Conservation (phyloP, 148 eudicot species). For the Rhododendron molle region DNA sequence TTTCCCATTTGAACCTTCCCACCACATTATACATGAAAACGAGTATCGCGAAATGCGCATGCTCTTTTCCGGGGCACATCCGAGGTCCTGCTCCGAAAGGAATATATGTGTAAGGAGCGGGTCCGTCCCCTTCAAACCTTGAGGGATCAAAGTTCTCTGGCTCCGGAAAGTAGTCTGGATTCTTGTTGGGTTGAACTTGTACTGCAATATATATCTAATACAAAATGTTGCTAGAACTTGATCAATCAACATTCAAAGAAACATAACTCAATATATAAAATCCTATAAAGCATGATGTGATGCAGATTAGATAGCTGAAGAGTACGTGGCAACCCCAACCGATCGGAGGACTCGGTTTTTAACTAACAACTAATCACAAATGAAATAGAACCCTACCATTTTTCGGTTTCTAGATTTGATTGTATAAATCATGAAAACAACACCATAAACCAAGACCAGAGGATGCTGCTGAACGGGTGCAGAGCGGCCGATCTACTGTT, state of each 20-base stretch:
- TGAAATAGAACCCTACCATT: too few species aligned
- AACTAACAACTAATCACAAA: too few species aligned
- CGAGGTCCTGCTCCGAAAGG: constrained; percentile 58
- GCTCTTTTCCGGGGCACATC: constrained; percentile 10
- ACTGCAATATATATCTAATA: background rate
- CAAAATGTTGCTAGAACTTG: background rate
- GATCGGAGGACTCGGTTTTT: too few species aligned
- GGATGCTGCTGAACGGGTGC: too few species aligned
- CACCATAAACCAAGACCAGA: too few species aligned
- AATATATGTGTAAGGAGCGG: constrained; percentile 33
- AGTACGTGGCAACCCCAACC: too few species aligned
- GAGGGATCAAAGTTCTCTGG: background rate
- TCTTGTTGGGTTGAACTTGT: background rate
- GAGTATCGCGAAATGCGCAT: constrained; percentile 36
- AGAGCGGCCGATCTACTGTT: too few species aligned
- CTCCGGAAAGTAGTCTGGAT: background rate
- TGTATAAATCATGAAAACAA: too few species aligned
- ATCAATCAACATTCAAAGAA: background rate
- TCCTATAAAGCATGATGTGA: too few species aligned
- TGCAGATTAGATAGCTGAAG: too few species aligned
- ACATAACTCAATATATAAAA: background rate
- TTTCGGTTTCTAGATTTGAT: too few species aligned
- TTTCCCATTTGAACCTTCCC: constrained; percentile 35
- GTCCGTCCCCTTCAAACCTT: constrained; percentile 19
- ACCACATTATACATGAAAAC: constrained; percentile 34